These are phyloP conservation scores for Termitomyces sp. DNA, from an alignment of 768 basidiomycete species.

Conservation along the genomic window DNA sequence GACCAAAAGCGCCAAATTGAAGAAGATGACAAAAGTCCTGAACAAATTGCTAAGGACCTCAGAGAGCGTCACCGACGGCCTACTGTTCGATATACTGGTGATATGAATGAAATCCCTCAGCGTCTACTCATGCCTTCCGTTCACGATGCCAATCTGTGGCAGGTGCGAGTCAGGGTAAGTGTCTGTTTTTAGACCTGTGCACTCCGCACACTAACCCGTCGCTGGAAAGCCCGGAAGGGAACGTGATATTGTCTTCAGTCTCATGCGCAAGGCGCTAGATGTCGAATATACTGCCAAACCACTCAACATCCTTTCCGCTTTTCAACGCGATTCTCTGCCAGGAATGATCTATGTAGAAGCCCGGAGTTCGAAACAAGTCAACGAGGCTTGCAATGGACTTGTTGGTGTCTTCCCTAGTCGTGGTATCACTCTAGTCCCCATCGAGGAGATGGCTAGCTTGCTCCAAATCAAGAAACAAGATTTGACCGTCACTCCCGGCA, in stretches of 20 bases:
- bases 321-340: slow-evolving; percentile 91
- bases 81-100: slow-evolving; percentile 78
- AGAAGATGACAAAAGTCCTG: slow-evolving; percentile 72
- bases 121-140: slow-evolving; percentile 94
- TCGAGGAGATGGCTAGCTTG: slow-evolving; percentile 96
- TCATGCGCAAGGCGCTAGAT: slow-evolving; percentile 91
- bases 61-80: slow-evolving; percentile 73
- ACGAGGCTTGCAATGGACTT: slow-evolving; percentile 81
- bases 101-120: slow-evolving; percentile 92
- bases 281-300: slow-evolving; percentile 75
- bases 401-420: slow-evolving; percentile 88
- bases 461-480: slow-evolving; percentile 96
- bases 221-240: slow-evolving; percentile 77
- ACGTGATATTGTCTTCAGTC: slow-evolving; percentile 87
- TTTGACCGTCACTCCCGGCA: slow-evolving; percentile 75
- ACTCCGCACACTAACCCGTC: not conserved
- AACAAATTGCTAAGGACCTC: slow-evolving; percentile 79
- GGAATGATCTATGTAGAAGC: slow-evolving; percentile 98
- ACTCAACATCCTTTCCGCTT: slow-evolving; percentile 87
- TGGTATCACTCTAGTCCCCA: slow-evolving; percentile 83
- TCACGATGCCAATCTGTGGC: slow-evolving; percentile 94
- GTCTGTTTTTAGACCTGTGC: not conserved
- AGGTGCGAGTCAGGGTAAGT: slow-evolving; percentile 86
- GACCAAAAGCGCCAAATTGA: slow-evolving; percentile 66
- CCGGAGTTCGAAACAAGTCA: slow-evolving; percentile 80